phyloP scores from a whole-genome alignment of 805 yeast genomes.

The Pichia eremophila region DNA sequence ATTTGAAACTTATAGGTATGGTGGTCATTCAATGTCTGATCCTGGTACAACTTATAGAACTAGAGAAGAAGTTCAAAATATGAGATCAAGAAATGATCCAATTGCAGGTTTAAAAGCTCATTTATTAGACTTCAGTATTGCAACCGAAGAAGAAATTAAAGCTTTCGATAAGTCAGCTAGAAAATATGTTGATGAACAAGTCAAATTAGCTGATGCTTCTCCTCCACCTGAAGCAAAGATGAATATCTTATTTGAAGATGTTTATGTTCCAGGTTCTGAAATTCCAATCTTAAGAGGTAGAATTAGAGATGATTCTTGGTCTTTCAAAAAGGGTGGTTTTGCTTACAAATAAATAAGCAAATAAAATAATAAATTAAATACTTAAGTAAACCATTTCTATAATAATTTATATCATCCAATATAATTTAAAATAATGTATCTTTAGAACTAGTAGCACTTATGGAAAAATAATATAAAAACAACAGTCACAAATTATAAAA shows the following conservation, averaged over 20 bases:
- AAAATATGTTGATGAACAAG: slow-evolving; percentile 90
- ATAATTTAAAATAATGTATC: neutral
- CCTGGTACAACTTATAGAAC: slow-evolving; percentile 99
- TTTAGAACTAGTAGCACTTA: no score
- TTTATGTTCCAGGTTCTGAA: slow-evolving; percentile 91
- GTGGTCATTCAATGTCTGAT: slow-evolving; percentile 99
- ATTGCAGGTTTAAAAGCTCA: slow-evolving; percentile 91
- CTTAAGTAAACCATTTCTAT: no score
- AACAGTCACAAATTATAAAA: neutral
- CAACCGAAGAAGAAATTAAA: slow-evolving; percentile 92
- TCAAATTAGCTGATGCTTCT: slow-evolving; percentile 84
- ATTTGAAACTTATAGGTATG: slow-evolving; percentile 98
- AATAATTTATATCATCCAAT: no score
- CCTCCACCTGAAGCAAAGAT: slow-evolving; percentile 94
- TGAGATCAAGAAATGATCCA: slow-evolving; percentile 98
- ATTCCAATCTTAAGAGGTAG: slow-evolving; percentile 92
- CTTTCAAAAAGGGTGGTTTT: slow-evolving; percentile 30
- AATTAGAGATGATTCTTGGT: slow-evolving; percentile 91
- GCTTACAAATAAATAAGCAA: slow-evolving; percentile 25
- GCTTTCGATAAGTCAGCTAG: slow-evolving; percentile 93
- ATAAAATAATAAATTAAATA: no score
- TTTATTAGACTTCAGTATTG: slow-evolving; percentile 71
- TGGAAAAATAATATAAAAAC: no score
- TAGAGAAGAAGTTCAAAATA: slow-evolving; percentile 98
- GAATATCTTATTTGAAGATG: slow-evolving; percentile 93